phyloP scores from a whole-genome alignment of 2,329 filamentous ascomycete species.

The Colletotrichum truncatum region DNA sequence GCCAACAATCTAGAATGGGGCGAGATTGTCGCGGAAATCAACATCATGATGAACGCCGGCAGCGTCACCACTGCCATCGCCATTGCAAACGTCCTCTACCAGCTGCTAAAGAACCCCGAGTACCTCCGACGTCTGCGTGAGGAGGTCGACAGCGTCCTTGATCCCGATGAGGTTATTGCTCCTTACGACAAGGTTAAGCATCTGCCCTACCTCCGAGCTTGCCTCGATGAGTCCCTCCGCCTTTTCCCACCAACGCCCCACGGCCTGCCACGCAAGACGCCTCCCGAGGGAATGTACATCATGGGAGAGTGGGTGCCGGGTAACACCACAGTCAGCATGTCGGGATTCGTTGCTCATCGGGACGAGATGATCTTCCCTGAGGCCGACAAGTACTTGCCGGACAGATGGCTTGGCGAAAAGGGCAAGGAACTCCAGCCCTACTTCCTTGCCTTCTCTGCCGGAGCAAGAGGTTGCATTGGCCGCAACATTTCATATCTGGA shows the following conservation, averaged over 20 bases:
- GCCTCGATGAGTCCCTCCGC: constrained; percentile 59
- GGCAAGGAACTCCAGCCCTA: constrained; percentile 47
- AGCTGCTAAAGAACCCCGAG: constrained; percentile 57
- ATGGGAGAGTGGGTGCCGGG: constrained; percentile 55
- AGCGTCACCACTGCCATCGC: constrained; percentile 58
- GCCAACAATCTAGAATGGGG: constrained; percentile 61
- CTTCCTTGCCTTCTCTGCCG: constrained; percentile 47
- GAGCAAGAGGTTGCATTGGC: constrained; percentile 35
- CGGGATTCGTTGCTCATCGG: constrained; percentile 36
- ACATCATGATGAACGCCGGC: constrained; percentile 62
- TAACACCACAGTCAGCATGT: constrained; percentile 53
- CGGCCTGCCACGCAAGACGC: constrained; percentile 54
- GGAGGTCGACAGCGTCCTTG: constrained; percentile 56
- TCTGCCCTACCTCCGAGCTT: constrained; percentile 61
- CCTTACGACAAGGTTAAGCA: constrained; percentile 60
- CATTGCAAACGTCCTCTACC: constrained; percentile 62
- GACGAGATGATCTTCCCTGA: constrained; percentile 16
- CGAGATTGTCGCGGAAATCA: constrained; percentile 65
- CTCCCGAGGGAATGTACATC: constrained; percentile 52
- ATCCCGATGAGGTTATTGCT: constrained; percentile 51
- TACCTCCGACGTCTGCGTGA: constrained; percentile 48
- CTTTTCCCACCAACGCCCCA: constrained; percentile 53
- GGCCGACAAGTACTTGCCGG: constrained; percentile 37
- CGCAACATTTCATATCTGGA: constrained; percentile 52
- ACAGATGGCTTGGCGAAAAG: constrained; percentile 49